Percentiles rank a stretch among this genome's conserved stretches.
Conservation (phyloP, 2,329 filamentous ascomycete genomes). For the Aspergillus flavus region DNA sequence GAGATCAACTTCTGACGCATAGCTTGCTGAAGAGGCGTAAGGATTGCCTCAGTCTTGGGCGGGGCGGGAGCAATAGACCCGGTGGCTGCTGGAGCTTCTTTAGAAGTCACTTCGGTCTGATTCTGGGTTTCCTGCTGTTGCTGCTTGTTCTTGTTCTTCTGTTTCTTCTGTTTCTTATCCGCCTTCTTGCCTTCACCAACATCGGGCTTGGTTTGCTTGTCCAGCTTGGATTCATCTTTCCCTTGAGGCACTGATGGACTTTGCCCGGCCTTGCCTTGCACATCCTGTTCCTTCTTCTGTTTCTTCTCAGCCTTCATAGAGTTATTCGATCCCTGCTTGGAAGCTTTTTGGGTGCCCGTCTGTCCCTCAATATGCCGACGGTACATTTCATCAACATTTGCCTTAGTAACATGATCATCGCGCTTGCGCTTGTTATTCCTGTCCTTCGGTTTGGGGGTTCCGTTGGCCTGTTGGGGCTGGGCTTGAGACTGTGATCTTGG, state of each 20-base stretch:
- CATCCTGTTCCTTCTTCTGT: constrained; percentile 32
- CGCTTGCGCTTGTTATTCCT: constrained; percentile 57
- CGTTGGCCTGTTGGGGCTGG: constrained; percentile 45
- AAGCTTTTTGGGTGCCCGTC: constrained; percentile 25
- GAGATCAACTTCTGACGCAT: constrained; percentile 96
- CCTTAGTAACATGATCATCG: constrained; percentile 58
- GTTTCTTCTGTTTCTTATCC: constrained; percentile 34
- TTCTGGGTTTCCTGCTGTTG: constrained; percentile 27
- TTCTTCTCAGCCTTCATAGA: constrained; percentile 36
- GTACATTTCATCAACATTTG: constrained; percentile 78
- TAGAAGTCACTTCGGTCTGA: constrained; percentile 17
- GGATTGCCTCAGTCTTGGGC: constrained; percentile 56
- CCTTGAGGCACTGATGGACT: constrained; percentile 28
- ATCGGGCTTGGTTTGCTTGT: constrained; percentile 15
- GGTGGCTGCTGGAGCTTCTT: constrained; percentile 13
- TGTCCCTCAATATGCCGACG: constrained; percentile 76
- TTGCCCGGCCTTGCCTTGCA: constrained; percentile 18
- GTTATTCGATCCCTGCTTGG: neutral
- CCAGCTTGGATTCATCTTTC: constrained; percentile 22
- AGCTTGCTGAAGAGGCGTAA: constrained; percentile 88
- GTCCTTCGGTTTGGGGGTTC: constrained; percentile 29
- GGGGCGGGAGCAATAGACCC: constrained; percentile 38
- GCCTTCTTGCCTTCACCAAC: constrained; percentile 25
- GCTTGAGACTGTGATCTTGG: constrained; percentile 64
- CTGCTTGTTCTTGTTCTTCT: constrained; percentile 37